Base-by-base conservation (phyloP, 257 asterid genomes). In the Salvia hispanica region DNA sequence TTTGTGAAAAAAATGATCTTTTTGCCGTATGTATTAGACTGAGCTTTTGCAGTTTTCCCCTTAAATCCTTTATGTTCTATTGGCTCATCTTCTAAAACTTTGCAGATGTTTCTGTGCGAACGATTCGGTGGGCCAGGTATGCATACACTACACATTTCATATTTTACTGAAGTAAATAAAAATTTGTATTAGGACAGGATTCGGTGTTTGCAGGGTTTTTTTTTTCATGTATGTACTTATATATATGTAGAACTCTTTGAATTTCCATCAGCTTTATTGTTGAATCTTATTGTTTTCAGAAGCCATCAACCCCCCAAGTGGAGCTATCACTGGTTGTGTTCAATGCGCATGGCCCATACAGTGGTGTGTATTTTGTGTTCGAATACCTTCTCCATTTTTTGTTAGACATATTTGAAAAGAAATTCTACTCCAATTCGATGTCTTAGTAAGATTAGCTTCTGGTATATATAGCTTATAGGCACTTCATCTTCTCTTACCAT, bases 321-420 rank as follows among this genome's bases (percentile, higher is more conserved):
- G 89, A 78, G 78, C 72, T 91, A 42, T 76, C 88, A 33, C 76
- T 91, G 77, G 88, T 90, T 67, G 75, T 80, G 88, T 90, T 88
- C 81, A 74, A 84, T 66, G 72, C 82, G 43, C 95, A 81, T 69
- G 95, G 90, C 62, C 72, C 85, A 66, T 80, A 80, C 58, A 80
- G 90, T 78, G 84, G 97, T 90, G 72, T 31, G 95, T 81, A 45
- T 15, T 70, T 56, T 61, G 14, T 64, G 14, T 64, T 76, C 64
- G 46, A 58, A n/a, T 37, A 42, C 64, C 63, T 51, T 25, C 58
- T 69, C 36, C 34, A 47, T 25, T 40, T 61, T 44, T 13, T 39
- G 9, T 53, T 62, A 25, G 45, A 18, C 36, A 13, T 44, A 28
- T 37, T 59, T 51, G 18, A 34, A 54, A 54, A 28, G 28, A 43